Conservation (phyloP, 805 yeast species). For the Wickerhamomyces silvicola region DNA sequence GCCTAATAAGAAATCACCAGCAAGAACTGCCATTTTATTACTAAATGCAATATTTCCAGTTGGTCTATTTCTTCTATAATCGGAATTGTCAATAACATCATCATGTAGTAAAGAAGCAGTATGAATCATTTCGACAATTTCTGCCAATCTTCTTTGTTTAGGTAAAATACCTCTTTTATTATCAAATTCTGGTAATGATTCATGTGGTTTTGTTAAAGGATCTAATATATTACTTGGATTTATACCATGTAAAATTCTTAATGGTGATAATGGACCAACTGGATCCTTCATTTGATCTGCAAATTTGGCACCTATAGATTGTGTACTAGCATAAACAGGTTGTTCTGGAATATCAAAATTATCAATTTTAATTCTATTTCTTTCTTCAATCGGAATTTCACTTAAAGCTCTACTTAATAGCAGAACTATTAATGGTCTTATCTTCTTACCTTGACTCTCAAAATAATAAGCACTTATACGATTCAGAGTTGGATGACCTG, state of each 20-base stretch:
- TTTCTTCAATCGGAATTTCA: slow-evolving; percentile 60
- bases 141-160: slow-evolving; percentile 91
- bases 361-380: slow-evolving; percentile 61
- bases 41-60: slow-evolving; percentile 91
- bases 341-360: slow-evolving; percentile 60
- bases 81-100: slow-evolving; percentile 90
- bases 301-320: slow-evolving; percentile 46
- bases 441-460: slow-evolving; percentile 93
- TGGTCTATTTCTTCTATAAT: slow-evolving; percentile 83
- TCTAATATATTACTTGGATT: slow-evolving; percentile 78
- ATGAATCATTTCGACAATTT: slow-evolving; percentile 97
- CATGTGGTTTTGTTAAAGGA: slow-evolving; percentile 80
- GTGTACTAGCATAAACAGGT: slow-evolving; percentile 53
- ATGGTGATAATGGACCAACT: slow-evolving; percentile 67
- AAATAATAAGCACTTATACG: slow-evolving; percentile 92
- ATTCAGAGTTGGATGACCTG: slow-evolving; percentile 90
- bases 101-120: slow-evolving; percentile 94
- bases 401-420: slow-evolving; percentile 76
- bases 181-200: slow-evolving; percentile 52
- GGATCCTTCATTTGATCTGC: too few relatives aligned
- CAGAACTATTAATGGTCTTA: slow-evolving; percentile 84
- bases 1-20: slow-evolving; percentile 93
- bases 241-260: slow-evolving; percentile 80
- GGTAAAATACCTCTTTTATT: slow-evolving; percentile 76
- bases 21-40: slow-evolving; percentile 94